These are phyloP conservation scores for Centella asiatica DNA, from an alignment of 129 eudicot genomes.

Conservation along the genomic window DNA sequence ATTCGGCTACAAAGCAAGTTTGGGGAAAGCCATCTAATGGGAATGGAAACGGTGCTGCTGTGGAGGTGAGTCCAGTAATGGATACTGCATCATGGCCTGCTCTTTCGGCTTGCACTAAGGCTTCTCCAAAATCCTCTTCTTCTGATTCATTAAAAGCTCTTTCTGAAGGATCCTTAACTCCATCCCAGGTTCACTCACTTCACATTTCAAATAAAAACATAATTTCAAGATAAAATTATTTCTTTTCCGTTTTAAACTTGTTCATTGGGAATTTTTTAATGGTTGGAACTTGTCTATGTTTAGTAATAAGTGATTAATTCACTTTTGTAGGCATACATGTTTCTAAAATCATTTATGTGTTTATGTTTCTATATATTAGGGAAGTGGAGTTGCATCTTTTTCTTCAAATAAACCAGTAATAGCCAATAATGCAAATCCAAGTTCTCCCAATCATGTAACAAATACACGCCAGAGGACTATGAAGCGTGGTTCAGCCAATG, in stretches of 20 bases:
- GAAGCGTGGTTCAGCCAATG: constrained; percentile 52
- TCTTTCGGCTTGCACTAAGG: constrained; percentile 55
- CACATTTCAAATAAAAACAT: too few relatives aligned
- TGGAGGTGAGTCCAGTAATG: constrained; percentile 55
- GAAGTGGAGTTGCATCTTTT: constrained; percentile 30
- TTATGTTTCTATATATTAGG: constrained; percentile 18
- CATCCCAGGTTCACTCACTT: constrained; percentile 33
- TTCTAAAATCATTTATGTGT: neutral
- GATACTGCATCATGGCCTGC: constrained; percentile 84
- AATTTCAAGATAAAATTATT: too few relatives aligned
- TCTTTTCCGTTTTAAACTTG: neutral
- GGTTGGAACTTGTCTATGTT: neutral
- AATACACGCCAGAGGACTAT: constrained; percentile 43
- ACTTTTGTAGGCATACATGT: neutral
- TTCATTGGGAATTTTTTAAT: neutral
- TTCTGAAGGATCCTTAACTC: constrained; percentile 34
- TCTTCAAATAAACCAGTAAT: constrained; percentile 32
- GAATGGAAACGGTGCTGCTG: constrained; percentile 26
- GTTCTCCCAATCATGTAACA: constrained; percentile 41
- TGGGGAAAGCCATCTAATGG: constrained; percentile 71
- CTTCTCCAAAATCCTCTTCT: constrained; percentile 48
- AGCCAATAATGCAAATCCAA: constrained; percentile 30
- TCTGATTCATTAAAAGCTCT: constrained; percentile 37
- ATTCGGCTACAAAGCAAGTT: constrained; percentile 48
- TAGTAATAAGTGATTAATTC: too few relatives aligned